Conservation (phyloP, 2,329 filamentous ascomycete species). For the Alternaria sp. region DNA sequence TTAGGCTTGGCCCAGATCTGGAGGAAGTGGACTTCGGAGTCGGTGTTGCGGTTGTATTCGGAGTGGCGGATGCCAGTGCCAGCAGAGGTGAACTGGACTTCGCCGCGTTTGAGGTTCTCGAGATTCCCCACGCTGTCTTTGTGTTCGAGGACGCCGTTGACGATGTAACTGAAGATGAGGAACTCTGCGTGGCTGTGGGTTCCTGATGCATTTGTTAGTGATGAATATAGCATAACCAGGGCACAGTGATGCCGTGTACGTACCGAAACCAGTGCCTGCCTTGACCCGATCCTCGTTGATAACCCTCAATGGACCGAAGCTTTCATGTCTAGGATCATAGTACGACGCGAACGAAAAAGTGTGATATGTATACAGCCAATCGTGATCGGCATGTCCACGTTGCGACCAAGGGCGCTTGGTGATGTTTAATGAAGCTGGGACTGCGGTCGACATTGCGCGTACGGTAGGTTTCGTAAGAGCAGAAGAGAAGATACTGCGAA, state of each 20-base stretch:
- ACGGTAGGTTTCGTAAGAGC: constrained; percentile 42
- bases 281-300: constrained; percentile 89
- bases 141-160: constrained; percentile 86
- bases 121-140: constrained; percentile 80
- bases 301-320: constrained; percentile 80
- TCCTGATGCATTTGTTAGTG: constrained; percentile 44
- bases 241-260: not conserved
- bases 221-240: not conserved
- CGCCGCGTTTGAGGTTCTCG: constrained; percentile 77
- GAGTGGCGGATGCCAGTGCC: constrained; percentile 81
- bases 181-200: constrained; percentile 86
- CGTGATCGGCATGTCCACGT: constrained; percentile 81
- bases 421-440: constrained; percentile 64
- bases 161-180: constrained; percentile 88
- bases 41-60: constrained; percentile 78
- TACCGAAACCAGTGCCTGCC: constrained; percentile 73
- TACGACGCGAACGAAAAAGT: constrained; percentile 82
- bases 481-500: constrained; percentile 51
- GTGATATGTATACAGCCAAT: constrained; percentile 88
- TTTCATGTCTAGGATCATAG: constrained; percentile 71
- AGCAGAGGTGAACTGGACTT: constrained; percentile 91
- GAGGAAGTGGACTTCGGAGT: constrained; percentile 79
- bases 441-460: constrained; percentile 53
- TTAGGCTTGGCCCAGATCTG: constrained; percentile 90
- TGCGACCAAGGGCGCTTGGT: constrained; percentile 74